Conservation (phyloP, 1,139 yeast species). For the Citeromyces hawaiiensis region DNA sequence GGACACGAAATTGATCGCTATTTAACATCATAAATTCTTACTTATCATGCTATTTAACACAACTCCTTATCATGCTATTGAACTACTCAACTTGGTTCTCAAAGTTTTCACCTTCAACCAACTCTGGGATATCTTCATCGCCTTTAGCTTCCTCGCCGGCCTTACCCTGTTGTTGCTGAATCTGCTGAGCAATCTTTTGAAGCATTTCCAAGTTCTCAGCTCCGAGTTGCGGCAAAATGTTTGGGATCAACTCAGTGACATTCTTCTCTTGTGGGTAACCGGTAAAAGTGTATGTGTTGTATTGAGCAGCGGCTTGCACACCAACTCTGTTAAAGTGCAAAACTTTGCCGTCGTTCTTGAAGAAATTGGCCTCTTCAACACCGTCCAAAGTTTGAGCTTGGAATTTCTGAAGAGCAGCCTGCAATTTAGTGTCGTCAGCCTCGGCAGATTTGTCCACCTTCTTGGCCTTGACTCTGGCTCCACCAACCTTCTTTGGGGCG, state of each 20-base stretch:
- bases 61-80: not conserved
- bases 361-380: slow-evolving; percentile 95
- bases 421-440: slow-evolving; percentile 83
- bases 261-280: slow-evolving; percentile 94
- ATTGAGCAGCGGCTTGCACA: slow-evolving; percentile 84
- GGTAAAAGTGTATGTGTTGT: slow-evolving; percentile 90
- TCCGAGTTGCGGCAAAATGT: slow-evolving; percentile 92
- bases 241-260: slow-evolving; percentile 87
- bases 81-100: slow-evolving; percentile 28
- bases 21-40: too few species aligned
- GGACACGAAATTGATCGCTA: too few species aligned
- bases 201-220: slow-evolving; percentile 89
- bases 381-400: slow-evolving; percentile 82
- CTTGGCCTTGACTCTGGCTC: slow-evolving; percentile 78
- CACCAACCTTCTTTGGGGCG: slow-evolving; percentile 68
- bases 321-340: slow-evolving; percentile 92
- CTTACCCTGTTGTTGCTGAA: slow-evolving; percentile 42
- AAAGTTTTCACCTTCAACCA: slow-evolving; percentile 91
- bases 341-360: slow-evolving; percentile 93
- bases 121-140: slow-evolving; percentile 80
- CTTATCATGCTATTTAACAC: too few species aligned
- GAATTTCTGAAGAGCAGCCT: slow-evolving; percentile 79
- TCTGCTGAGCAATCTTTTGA: slow-evolving; percentile 81
- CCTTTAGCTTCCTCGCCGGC: slow-evolving; percentile 35
- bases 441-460: slow-evolving; percentile 47